Evolutionary conservation across 2,329 filamentous ascomycete species (phyloP).

Genomic region (Claviceps fusiformis): DNA sequence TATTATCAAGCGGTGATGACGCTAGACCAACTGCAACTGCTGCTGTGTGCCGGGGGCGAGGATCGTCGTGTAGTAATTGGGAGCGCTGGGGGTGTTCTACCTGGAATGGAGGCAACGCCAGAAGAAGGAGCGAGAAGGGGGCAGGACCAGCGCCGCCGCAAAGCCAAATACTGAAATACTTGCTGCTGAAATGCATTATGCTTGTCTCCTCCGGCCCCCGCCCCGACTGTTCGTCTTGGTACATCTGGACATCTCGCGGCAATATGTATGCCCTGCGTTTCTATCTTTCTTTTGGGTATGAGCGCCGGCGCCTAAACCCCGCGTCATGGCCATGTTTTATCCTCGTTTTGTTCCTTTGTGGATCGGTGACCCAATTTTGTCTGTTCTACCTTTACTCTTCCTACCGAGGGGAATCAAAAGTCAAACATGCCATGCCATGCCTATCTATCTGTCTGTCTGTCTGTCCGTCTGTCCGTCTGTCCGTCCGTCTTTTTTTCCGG

Average conservation of each 20-base stretch:
- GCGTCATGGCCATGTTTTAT: background rate
- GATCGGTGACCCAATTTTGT: no score
- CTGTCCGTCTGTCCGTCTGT: no score
- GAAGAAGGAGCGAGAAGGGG: background rate
- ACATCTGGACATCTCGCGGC: background rate
- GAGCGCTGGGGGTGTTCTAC: background rate
- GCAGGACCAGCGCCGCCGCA: background rate
- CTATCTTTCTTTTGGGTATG: background rate
- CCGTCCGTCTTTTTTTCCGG: background rate
- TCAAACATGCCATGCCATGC: no score
- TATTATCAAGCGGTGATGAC: conserved; percentile 53
- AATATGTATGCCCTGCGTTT: background rate
- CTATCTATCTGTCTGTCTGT: no score
- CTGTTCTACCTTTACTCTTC: background rate
- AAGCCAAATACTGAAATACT: background rate
- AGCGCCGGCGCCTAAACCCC: background rate
- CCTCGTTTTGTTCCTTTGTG: background rate
- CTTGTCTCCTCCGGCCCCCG: background rate
- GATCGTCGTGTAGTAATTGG: conserved; percentile 3
- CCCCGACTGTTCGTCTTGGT: background rate
- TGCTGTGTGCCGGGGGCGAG: background rate
- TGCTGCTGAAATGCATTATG: background rate
- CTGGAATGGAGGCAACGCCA: background rate
- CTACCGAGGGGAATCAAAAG: background rate
- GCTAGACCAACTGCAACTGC: background rate